phyloP scores from a whole-genome alignment of 371 early-diverging fungal genomes.

The Mortierella sp. region DNA sequence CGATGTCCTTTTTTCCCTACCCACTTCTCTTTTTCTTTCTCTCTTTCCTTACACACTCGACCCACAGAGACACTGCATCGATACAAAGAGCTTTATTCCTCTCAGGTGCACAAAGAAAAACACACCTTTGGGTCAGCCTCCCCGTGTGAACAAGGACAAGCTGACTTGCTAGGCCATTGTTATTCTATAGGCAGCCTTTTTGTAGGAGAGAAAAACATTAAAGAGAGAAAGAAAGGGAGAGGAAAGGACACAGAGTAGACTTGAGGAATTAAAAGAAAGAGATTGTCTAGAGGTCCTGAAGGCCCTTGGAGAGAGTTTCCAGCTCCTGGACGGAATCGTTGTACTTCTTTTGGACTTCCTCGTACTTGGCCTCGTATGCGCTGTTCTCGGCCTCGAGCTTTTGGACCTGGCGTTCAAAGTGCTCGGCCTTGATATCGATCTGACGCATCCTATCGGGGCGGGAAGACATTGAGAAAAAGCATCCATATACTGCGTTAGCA shows the following conservation, averaged over 20 bases:
- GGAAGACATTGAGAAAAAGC: background rate
- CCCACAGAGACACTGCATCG: too few species aligned
- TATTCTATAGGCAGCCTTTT: too few species aligned
- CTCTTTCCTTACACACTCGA: too few species aligned
- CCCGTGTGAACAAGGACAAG: too few species aligned
- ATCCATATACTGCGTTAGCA: background rate
- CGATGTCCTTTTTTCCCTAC: too few species aligned
- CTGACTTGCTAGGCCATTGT: too few species aligned
- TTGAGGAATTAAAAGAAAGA: background rate
- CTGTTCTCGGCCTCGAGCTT: constrained; percentile 68
- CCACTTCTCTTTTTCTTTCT: too few species aligned
- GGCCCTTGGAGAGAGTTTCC: constrained; percentile 71
- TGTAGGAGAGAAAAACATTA: too few species aligned
- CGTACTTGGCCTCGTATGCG: constrained; percentile 67
- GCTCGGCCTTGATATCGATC: constrained; percentile 78
- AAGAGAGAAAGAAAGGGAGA: background rate
- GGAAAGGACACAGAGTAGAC: background rate
- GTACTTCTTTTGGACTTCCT: constrained; percentile 69
- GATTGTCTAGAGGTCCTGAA: constrained; percentile 71
- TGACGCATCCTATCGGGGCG: constrained; percentile 62
- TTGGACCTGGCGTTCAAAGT: constrained; percentile 70
- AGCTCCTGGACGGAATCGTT: constrained; percentile 69
- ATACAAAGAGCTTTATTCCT: too few species aligned
- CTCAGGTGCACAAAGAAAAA: too few species aligned
- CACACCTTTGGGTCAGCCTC: too few species aligned